phyloP scores from a whole-genome alignment of 116 monocot genomes.

The Iris pallida region DNA sequence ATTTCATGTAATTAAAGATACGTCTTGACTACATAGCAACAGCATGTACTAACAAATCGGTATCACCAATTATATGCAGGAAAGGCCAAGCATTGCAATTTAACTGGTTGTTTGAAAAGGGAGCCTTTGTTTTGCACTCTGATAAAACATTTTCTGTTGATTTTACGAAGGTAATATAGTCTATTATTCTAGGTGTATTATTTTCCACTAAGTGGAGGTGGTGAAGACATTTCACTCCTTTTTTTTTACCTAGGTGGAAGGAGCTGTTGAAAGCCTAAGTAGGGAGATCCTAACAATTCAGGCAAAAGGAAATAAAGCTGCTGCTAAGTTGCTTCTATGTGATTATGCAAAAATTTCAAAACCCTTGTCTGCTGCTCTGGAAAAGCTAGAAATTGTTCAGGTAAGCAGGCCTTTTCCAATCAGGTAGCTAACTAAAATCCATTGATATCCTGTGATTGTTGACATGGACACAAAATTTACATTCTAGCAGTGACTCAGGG shows the following conservation, averaged over 20 bases:
- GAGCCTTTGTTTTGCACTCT: constrained; percentile 57
- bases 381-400: constrained; percentile 70
- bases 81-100: constrained; percentile 95
- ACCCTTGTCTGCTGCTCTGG: constrained; percentile 50
- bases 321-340: constrained; percentile 62
- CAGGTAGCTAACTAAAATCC: too few relatives aligned
- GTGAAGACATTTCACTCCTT: background rate
- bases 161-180: constrained; percentile 60
- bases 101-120: constrained; percentile 83
- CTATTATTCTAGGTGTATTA: background rate
- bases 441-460: too few relatives aligned
- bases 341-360: constrained; percentile 59
- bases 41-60: constrained; percentile 8
- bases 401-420: constrained; percentile 22
- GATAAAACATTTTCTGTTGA: constrained; percentile 86
- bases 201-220: background rate
- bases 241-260: constrained; percentile 57
- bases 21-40: background rate
- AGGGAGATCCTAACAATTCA: constrained; percentile 87
- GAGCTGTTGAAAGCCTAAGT: constrained; percentile 73
- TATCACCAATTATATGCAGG: constrained; percentile 28
- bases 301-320: constrained; percentile 84
- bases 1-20: background rate
- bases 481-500: too few relatives aligned
- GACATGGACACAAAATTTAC: too few relatives aligned